These are phyloP conservation scores for Naganishia randhawae DNA, from an alignment of 768 basidiomycete species.

Conservation along the genomic window DNA sequence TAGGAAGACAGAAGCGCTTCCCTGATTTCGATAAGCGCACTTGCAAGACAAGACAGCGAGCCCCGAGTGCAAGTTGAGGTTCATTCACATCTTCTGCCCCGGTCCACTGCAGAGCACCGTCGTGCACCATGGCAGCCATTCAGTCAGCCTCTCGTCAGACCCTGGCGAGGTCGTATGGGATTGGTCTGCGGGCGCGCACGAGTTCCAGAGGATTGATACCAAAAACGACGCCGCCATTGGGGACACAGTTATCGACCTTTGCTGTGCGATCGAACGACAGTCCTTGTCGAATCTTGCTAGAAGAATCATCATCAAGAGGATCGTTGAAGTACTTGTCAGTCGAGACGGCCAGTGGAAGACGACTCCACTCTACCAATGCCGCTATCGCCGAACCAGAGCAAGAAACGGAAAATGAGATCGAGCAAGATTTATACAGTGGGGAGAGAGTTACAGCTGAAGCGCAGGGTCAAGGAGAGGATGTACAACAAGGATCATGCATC, in stretches of 20 bases:
- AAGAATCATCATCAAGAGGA: not conserved
- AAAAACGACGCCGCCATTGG: not conserved
- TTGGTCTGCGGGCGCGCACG: conserved; percentile 8
- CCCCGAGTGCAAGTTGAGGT: not conserved
- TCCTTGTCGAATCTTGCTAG: not conserved
- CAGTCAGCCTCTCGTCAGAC: conserved; percentile 7
- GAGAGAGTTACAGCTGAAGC: not conserved
- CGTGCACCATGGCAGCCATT: not conserved
- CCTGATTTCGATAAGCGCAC: not conserved
- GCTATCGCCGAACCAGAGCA: not conserved
- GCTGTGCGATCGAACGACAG: not conserved
- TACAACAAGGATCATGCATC: not conserved
- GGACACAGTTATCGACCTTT: not conserved
- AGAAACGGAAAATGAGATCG: not conserved
- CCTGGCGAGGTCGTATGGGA: conserved; percentile 14
- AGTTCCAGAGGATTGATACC: not conserved
- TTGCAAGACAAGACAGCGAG: not conserved
- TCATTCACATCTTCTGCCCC: not conserved
- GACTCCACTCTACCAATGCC: conserved; percentile 1
- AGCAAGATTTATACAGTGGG: not conserved
- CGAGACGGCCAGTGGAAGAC: not conserved
- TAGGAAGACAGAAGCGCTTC: not conserved
- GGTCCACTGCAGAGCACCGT: not conserved
- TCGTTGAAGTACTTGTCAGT: not conserved
- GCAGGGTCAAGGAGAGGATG: not conserved